Evolutionary conservation across 768 basidiomycete species (phyloP).

Genomic region (Pholiota conissans): DNA sequence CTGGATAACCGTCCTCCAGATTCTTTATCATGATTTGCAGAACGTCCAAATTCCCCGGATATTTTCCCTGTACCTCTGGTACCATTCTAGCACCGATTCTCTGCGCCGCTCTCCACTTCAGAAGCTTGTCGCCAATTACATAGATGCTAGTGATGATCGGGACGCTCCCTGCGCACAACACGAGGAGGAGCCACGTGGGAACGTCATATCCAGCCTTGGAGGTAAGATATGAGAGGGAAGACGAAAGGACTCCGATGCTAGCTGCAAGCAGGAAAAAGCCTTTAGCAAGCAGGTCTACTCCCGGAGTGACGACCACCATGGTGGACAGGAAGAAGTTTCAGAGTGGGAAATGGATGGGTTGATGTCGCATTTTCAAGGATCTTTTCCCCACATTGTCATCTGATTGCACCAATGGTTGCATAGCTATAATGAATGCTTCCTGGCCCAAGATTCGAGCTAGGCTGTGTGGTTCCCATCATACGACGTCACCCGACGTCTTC

Average conservation of each 20-base stretch:
- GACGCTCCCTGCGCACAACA: slow-evolving; percentile 27
- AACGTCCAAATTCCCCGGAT: slow-evolving; percentile 46
- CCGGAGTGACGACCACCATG: slow-evolving; percentile 34
- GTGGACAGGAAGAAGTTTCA: neutral
- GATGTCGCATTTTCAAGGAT: neutral
- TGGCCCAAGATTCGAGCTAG: neutral
- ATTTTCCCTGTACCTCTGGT: slow-evolving; percentile 36
- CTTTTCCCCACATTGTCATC: neutral
- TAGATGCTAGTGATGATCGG: slow-evolving; percentile 33
- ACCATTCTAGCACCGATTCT: slow-evolving; percentile 46
- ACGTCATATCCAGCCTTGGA: slow-evolving; percentile 19
- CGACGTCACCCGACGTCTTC: neutral
- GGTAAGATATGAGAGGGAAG: slow-evolving; percentile 11
- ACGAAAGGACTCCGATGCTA: slow-evolving; percentile 7
- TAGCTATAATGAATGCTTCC: neutral
- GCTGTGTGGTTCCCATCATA: neutral
- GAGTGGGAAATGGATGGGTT: neutral
- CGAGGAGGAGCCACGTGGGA: slow-evolving; percentile 39
- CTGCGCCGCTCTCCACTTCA: slow-evolving; percentile 38
- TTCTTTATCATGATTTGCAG: slow-evolving; percentile 34
- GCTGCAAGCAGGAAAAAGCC: slow-evolving; percentile 18
- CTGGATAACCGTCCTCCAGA: slow-evolving; percentile 48
- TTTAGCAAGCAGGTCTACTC: slow-evolving; percentile 31
- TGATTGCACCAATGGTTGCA: neutral
- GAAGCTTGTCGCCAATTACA: slow-evolving; percentile 27